These are phyloP conservation scores for Suillus clintonianus DNA, from an alignment of 768 basidiomycete species.

Conservation along the genomic window DNA sequence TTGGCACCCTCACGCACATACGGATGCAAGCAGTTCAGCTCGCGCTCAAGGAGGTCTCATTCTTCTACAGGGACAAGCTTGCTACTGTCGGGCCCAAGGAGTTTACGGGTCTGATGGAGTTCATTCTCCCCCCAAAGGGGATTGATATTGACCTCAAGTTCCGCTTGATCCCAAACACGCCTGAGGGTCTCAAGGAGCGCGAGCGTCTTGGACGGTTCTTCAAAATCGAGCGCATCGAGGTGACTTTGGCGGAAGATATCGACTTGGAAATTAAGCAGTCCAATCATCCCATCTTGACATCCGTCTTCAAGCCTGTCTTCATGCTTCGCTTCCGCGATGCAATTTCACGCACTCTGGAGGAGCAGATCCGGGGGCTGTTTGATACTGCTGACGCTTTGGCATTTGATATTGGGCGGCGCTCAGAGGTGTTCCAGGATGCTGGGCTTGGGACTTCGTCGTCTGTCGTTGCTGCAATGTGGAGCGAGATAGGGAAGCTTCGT, in stretches of 20 bases:
- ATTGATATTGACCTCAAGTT: slow-evolving; percentile 70
- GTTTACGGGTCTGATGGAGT: slow-evolving; percentile 61
- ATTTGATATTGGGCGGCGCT: slow-evolving; percentile 58
- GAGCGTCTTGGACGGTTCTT: slow-evolving; percentile 50
- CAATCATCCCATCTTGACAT: slow-evolving; percentile 63
- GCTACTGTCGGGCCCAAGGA: slow-evolving; percentile 54
- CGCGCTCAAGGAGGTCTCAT: slow-evolving; percentile 63
- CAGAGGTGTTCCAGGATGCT: slow-evolving; percentile 65
- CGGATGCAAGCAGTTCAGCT: slow-evolving; percentile 68
- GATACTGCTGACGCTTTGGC: slow-evolving; percentile 57
- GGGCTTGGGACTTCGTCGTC: slow-evolving; percentile 53
- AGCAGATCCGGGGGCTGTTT: slow-evolving; percentile 52
- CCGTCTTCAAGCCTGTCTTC: slow-evolving; percentile 66
- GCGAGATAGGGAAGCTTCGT: slow-evolving; percentile 63
- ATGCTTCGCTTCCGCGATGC: slow-evolving; percentile 56
- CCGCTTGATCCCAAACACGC: slow-evolving; percentile 59
- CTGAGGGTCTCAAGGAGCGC: slow-evolving; percentile 45
- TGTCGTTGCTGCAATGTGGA: slow-evolving; percentile 65
- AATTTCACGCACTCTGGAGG: slow-evolving; percentile 56
- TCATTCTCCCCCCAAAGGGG: slow-evolving; percentile 65
- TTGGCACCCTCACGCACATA: slow-evolving; percentile 68
- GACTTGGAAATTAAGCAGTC: slow-evolving; percentile 55
- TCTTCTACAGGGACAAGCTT: slow-evolving; percentile 70
- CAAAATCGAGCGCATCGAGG: slow-evolving; percentile 55
- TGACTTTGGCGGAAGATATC: slow-evolving; percentile 58